Percentiles rank a stretch among this genome's conserved stretches.
These are phyloP conservation scores for Euphorbia pulcherrima DNA, from an alignment of 345 rosid genomes.

Conservation along the genomic window DNA sequence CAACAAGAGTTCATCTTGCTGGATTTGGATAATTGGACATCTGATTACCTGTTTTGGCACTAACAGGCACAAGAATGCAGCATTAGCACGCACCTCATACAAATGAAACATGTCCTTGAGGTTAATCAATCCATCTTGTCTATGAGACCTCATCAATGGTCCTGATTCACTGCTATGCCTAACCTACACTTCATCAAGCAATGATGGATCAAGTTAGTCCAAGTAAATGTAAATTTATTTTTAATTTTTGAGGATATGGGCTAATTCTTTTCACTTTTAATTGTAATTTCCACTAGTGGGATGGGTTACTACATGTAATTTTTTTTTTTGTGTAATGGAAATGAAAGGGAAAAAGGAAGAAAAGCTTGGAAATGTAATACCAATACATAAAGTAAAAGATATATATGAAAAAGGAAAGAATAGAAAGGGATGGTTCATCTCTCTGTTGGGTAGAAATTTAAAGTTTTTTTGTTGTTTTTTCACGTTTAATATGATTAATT, in stretches of 20 bases:
- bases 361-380: constrained; percentile 23
- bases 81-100: constrained; percentile 52
- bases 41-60: constrained; percentile 8
- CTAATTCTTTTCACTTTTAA: not conserved
- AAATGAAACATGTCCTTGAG: constrained; percentile 48
- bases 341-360: constrained; percentile 25
- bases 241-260: constrained; percentile 14
- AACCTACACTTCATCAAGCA: constrained; percentile 30
- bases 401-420: not conserved
- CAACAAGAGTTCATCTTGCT: constrained; percentile 1
- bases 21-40: not conserved
- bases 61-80: constrained; percentile 28
- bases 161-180: constrained; percentile 25
- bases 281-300: not conserved
- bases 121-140: constrained; percentile 27
- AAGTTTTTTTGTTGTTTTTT: not conserved
- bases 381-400: not conserved
- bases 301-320: constrained; percentile 22
- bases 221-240: constrained; percentile 37
- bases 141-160: constrained; percentile 29
- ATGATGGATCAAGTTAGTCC: not conserved
- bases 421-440: not conserved
- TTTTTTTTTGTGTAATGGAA: constrained; percentile 28
- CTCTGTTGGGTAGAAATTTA: not conserved
- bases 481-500: too few relatives aligned